phyloP scores from a whole-genome alignment of 2,329 filamentous ascomycete species.

The Colletotrichum melonis region DNA sequence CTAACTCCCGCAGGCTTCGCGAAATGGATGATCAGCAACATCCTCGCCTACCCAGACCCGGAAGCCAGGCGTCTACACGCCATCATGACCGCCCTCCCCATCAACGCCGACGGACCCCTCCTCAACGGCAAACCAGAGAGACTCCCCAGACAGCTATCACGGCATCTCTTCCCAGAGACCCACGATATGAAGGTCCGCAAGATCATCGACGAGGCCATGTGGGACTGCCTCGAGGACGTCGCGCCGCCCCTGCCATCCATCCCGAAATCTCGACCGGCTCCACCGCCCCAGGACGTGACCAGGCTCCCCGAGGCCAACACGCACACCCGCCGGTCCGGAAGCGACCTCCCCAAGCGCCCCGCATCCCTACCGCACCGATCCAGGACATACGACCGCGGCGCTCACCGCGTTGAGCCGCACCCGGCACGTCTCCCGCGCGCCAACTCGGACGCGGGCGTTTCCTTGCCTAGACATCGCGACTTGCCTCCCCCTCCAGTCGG shows the following conservation, averaged over 20 bases:
- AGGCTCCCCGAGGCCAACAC: conserved; percentile 3
- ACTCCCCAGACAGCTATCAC: conserved; percentile 82
- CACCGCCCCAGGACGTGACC: not conserved
- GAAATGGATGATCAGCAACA: conserved; percentile 78
- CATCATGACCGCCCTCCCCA: conserved; percentile 77
- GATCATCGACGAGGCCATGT: conserved; percentile 70
- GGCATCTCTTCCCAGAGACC: conserved; percentile 74
- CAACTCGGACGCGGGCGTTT: conserved; percentile 20
- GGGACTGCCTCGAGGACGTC: conserved; percentile 50
- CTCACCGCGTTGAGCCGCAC: not conserved
- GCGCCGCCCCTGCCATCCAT: conserved; percentile 17
- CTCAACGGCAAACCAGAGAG: conserved; percentile 75
- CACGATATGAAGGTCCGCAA: conserved; percentile 69
- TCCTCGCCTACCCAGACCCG: conserved; percentile 80
- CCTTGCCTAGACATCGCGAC: conserved; percentile 8
- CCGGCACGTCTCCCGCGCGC: conserved; percentile 6
- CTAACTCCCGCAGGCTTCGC: conserved; percentile 77
- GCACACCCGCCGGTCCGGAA: not conserved
- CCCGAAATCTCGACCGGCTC: not conserved
- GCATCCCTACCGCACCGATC: not conserved
- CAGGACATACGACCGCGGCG: conserved; percentile 17
- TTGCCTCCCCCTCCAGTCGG: conserved; percentile 21
- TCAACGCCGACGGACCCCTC: conserved; percentile 61
- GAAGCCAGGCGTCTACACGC: conserved; percentile 78
- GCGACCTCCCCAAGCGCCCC: conserved; percentile 5